A percentile compares a stretch with the other conserved stretches of the same genome.
Conservation (phyloP, 2,329 filamentous ascomycete species). For the Paecilomyces formosus region DNA sequence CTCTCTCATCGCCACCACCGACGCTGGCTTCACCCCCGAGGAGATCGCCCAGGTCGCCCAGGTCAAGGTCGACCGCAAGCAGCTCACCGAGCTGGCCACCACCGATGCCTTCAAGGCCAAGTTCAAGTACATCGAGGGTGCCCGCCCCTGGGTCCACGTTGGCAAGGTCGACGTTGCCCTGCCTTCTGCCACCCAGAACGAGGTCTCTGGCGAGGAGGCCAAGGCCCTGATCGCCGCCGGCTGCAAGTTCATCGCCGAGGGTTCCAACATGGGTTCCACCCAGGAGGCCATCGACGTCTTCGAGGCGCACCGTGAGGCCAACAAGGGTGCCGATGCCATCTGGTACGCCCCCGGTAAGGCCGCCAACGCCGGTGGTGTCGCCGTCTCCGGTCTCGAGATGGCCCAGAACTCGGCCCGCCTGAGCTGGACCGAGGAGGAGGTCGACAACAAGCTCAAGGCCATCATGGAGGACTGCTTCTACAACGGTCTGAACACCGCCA, state of each 20-base stretch:
- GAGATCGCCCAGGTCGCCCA: conserved; percentile 71
- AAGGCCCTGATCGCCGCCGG: conserved; percentile 70
- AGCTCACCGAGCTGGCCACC: conserved; percentile 65
- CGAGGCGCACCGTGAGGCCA: conserved; percentile 62
- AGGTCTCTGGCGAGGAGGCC: conserved; percentile 88
- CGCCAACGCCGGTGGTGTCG: conserved; percentile 94
- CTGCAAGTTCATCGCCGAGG: conserved; percentile 82
- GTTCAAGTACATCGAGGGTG: conserved; percentile 82
- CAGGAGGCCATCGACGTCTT: conserved; percentile 92
- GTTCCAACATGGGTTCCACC: conserved; percentile 98
- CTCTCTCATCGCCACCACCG: conserved; percentile 65
- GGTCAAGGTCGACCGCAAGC: conserved; percentile 80
- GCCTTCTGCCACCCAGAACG: conserved; percentile 93
- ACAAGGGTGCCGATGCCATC: conserved; percentile 61
- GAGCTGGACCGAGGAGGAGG: conserved; percentile 80
- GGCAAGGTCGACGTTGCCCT: conserved; percentile 85
- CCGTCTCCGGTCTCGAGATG: conserved; percentile 97
- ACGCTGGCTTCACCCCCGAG: conserved; percentile 64
- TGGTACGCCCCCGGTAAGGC: conserved; percentile 99
- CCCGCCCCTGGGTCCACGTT: conserved; percentile 85
- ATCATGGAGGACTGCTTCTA: conserved; percentile 96
- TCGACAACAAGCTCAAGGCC: conserved; percentile 79
- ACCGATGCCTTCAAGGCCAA: conserved; percentile 49
- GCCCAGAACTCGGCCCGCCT: conserved; percentile 90
- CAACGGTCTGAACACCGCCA: conserved; percentile 79